phyloP scores from a whole-genome alignment of 805 yeast species.

The Alloascoidea africana region DNA sequence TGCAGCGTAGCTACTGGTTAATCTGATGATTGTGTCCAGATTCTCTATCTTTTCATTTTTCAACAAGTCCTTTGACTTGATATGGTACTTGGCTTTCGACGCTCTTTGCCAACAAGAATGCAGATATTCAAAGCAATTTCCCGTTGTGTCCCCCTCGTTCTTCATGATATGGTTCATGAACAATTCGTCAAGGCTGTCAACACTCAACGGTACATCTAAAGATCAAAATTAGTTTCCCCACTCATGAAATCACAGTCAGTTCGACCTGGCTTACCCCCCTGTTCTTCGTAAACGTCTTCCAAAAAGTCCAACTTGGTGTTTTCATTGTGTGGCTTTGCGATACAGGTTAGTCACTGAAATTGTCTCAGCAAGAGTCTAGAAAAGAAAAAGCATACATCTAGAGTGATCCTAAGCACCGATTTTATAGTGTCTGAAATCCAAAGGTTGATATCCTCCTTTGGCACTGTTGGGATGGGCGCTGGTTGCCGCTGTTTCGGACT shows the following conservation, averaged over 20 bases:
- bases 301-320: slow-evolving; percentile 7
- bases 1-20: slow-evolving; percentile 46
- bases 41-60: slow-evolving; percentile 22
- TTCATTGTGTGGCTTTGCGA: slow-evolving; percentile 1
- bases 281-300: slow-evolving; percentile 10
- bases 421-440: background rate
- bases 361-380: too few species aligned
- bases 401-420: background rate
- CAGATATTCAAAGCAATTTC: background rate
- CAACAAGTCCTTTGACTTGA: slow-evolving; percentile 25
- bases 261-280: too few species aligned
- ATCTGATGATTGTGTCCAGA: slow-evolving; percentile 31
- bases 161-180: background rate
- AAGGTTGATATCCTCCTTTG: background rate
- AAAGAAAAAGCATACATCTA: background rate
- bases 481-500: background rate
- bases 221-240: too few species aligned
- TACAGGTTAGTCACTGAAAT: too few species aligned
- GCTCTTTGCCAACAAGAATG: background rate
- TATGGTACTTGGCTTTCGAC: slow-evolving; percentile 23
- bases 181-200: background rate
- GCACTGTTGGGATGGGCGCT: background rate
- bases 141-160: background rate
- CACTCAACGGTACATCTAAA: too few species aligned
- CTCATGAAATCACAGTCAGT: too few species aligned